These are phyloP conservation scores for Fusarium sp. DNA, from an alignment of 2,329 filamentous ascomycete genomes.

Conservation along the genomic window DNA sequence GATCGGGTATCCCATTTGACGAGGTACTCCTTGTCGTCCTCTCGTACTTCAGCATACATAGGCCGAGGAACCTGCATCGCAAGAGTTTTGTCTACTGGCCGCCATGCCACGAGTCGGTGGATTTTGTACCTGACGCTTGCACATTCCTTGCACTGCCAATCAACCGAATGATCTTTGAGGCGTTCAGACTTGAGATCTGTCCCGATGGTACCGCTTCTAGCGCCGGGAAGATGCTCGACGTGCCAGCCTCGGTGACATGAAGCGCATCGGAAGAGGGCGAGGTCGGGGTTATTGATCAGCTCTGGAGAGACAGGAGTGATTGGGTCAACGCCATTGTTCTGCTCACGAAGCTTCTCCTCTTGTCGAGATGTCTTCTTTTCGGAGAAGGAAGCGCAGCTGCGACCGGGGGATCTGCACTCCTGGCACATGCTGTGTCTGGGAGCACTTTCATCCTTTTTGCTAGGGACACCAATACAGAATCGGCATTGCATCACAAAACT, in stretches of 20 bases:
- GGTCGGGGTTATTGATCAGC: slow-evolving; percentile 79
- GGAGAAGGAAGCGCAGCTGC: slow-evolving; percentile 81
- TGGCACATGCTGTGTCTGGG: slow-evolving; percentile 81
- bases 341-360: slow-evolving; percentile 84
- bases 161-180: slow-evolving; percentile 77
- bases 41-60: slow-evolving; percentile 60
- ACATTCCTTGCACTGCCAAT: slow-evolving; percentile 88
- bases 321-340: slow-evolving; percentile 84
- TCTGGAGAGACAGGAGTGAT: slow-evolving; percentile 71
- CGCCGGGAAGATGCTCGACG: slow-evolving; percentile 80
- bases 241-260: slow-evolving; percentile 85
- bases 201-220: slow-evolving; percentile 51
- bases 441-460: slow-evolving; percentile 75
- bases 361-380: slow-evolving; percentile 78
- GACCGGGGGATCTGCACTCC: slow-evolving; percentile 73
- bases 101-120: slow-evolving; percentile 87
- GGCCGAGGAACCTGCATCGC: slow-evolving; percentile 18
- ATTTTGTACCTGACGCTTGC: slow-evolving; percentile 74
- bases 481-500: slow-evolving; percentile 91
- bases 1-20: slow-evolving; percentile 88
- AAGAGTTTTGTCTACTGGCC: slow-evolving; percentile 64
- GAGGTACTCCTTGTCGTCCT: slow-evolving; percentile 88
- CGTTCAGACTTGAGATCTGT: slow-evolving; percentile 61
- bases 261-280: slow-evolving; percentile 85
- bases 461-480: slow-evolving; percentile 78